Base-by-base conservation (phyloP, 805 yeast species). In the Spathaspora hagerdaliae region DNA sequence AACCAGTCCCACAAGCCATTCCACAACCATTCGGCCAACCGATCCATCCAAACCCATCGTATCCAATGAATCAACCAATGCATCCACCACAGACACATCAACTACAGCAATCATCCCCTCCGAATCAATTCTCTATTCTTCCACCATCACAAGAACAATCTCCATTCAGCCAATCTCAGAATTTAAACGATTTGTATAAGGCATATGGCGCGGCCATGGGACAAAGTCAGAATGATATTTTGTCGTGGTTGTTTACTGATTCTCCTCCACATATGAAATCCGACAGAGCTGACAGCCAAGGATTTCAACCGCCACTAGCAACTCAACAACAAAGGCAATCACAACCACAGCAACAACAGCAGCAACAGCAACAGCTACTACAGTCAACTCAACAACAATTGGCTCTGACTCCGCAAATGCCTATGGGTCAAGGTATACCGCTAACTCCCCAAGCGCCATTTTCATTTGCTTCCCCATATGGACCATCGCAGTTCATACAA, bases 171-270 rank as follows among this genome's bases (percentile, higher is more conserved):
- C 24, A 19, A 5, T 19, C 24, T 19, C 24, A 19, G 24, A 19
- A 19, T 19, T 13, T 32, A 32, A 31, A 24, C 11, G 44, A 40
- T 27, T 31, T 39, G 12, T 41, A 45, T 29, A 36, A 41, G 12
- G 9, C 39, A 24, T 37, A 26, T 37, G 39, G 39, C 15, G 27
- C 27, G 27, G 39, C 38, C 12, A 31, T 38, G 1, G 64, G 65
- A 9, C 73, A 65, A 29, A 53, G 60, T 8, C 72, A 67, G 38
- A 65, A 57, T 39, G 74, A 70, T 46, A 67, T 71, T 32, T 48
- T 71, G 7, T 63, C 71, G 24, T 70, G 75, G 75, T 52, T 71
- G 9, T 69, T 69, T 46, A 64, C 64, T 3, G 72, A 67, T 31
- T 14, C 42, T 11, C 31, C 44, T 27, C 39, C 43, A 2, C 38